Percentiles rank a stretch among this genome's conserved stretches.
Evolutionary conservation across 164 flowering plant species (phyloP).

Genomic region (Tinospora cordifolia): DNA sequence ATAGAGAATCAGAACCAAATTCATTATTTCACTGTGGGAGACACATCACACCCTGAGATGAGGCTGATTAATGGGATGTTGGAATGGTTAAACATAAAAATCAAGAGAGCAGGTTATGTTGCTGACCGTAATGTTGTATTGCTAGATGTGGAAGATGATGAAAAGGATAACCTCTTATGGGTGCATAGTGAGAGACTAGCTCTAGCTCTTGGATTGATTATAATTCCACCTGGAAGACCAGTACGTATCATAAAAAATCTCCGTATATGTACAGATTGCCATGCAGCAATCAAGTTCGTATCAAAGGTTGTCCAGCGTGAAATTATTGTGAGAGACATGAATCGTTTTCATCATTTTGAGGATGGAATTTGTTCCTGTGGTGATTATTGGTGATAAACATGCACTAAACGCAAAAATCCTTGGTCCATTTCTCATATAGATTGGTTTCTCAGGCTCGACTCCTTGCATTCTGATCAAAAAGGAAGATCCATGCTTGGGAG

Average conservation of each 20-base stretch:
- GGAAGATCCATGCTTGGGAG: background rate
- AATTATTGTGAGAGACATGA: slow-evolving; percentile 72
- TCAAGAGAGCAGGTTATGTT: slow-evolving; percentile 48
- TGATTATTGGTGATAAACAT: slow-evolving; percentile 69
- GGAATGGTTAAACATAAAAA: slow-evolving; percentile 60
- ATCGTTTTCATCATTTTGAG: slow-evolving; percentile 86
- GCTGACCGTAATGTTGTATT: slow-evolving; percentile 50
- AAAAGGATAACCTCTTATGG: slow-evolving; percentile 66
- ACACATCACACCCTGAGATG: slow-evolving; percentile 59
- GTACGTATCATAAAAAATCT: slow-evolving; percentile 81
- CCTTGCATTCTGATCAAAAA: background rate
- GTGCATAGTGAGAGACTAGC: slow-evolving; percentile 88
- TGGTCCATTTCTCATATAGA: background rate
- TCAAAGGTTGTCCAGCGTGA: slow-evolving; percentile 58
- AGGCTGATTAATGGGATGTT: slow-evolving; percentile 60
- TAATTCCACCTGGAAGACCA: slow-evolving; percentile 43
- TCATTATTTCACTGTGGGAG: slow-evolving; percentile 71
- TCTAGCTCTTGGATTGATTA: slow-evolving; percentile 59
- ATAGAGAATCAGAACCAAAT: slow-evolving; percentile 56
- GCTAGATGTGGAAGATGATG: slow-evolving; percentile 70
- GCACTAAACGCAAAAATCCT: background rate
- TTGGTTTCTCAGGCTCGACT: background rate
- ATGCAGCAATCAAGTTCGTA: slow-evolving; percentile 53
- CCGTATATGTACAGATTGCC: slow-evolving; percentile 75
- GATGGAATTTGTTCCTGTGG: slow-evolving; percentile 79